Evolutionary conservation across 2,329 filamentous ascomycete genomes (phyloP).

Genomic region (Knufia petricola): DNA sequence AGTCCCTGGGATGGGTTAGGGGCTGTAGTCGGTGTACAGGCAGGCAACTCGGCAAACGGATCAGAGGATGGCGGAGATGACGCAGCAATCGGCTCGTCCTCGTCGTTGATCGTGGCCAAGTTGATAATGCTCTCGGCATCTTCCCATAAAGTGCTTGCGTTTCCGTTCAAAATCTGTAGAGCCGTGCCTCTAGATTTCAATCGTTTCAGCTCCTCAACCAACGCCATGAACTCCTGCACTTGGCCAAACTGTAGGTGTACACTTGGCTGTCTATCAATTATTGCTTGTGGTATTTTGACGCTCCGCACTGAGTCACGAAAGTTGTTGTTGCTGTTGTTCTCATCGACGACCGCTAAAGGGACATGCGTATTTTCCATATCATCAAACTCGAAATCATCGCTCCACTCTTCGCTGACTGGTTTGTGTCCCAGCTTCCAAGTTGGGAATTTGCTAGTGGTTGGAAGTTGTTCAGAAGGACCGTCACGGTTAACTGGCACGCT

Average conservation of each 20-base stretch:
- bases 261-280: conserved; percentile 55
- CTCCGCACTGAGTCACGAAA: conserved; percentile 24
- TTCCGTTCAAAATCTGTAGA: conserved; percentile 45
- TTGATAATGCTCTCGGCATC: conserved; percentile 60
- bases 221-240: conserved; percentile 52
- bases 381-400: conserved; percentile 58
- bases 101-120: conserved; percentile 54
- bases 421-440: conserved; percentile 60
- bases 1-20: neutral
- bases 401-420: conserved; percentile 58
- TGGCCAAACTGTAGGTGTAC: conserved; percentile 57
- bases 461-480: conserved; percentile 38
- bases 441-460: conserved; percentile 50
- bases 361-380: conserved; percentile 36
- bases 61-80: conserved; percentile 48
- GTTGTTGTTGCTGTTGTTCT: conserved; percentile 2
- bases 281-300: conserved; percentile 49
- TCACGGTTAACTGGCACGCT: conserved; percentile 53
- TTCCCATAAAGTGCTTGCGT: conserved; percentile 48
- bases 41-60: conserved; percentile 41
- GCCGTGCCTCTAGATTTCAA: conserved; percentile 46
- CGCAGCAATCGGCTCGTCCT: conserved; percentile 43
- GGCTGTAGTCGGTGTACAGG: conserved; percentile 4
- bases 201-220: conserved; percentile 57
- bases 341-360: conserved; percentile 30